Evolutionary conservation across 805 yeast genomes (phyloP), one percentile per base, ranked within the genome.

Genomic region (Brettanomyces sp.): DNA sequence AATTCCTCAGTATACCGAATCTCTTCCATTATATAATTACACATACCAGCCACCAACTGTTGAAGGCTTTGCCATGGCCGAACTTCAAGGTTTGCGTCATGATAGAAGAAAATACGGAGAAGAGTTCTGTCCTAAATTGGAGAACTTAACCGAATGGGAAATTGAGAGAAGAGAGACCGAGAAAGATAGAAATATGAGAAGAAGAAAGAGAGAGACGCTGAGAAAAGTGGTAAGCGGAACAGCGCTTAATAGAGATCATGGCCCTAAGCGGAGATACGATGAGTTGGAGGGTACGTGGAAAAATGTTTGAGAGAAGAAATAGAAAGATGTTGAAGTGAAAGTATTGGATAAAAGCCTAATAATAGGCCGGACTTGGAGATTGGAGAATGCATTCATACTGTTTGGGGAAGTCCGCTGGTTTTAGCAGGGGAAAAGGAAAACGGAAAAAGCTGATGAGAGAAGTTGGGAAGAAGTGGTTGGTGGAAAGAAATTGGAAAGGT

Each of bases 111-210:
- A 79, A 43, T 73, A 86, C 24, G 95, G 95, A 32, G 85, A 80
- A 35, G 76, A 70, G 38, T 93, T 96, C 95, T 81, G 82, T 45
- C 99, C 99, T 25, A 74, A 79, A 39, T 83, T 91, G 5, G 98
- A 91, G 63, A 77, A 79, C 12, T 72, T 93, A 48, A 80, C 93
- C 1, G 90, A 86, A 45, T 88, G 90, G 77, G 99, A 93, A 64
- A 87, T 93, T 47, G 97, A 91, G 60, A 83, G 84, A 66, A 76
- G 98, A 53, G 98, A 93, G 61, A 88, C 89, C 54, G 99, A 93
- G 65, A 80, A 95, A 58, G 96, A 90, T 56, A 76, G 98, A 63
- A 89, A 85, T 60, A 73, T 88, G 50, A 78, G 99, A 64, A 79
- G 99, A 59, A 72, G 90, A 59, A 91, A 95, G 70, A 79, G 99